phyloP scores from a whole-genome alignment of 306 rosid genomes.

The Medicago arabica region DNA sequence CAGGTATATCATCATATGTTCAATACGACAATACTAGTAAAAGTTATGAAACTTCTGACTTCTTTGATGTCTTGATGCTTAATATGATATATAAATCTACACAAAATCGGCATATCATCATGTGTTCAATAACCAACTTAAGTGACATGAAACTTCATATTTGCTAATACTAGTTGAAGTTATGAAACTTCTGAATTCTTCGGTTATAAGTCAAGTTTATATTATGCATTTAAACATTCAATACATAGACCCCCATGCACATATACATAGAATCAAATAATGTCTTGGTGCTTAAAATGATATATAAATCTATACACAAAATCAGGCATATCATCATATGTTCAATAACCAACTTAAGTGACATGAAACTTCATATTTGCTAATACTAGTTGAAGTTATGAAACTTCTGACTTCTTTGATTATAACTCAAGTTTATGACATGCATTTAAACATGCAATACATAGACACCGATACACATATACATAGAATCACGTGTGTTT shows the following conservation, averaged over 20 bases:
- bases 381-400: conserved; percentile 17
- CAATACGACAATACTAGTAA: background rate
- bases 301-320: conserved; percentile 15
- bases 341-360: background rate
- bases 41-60: background rate
- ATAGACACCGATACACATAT: background rate
- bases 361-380: background rate
- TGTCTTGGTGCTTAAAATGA: conserved; percentile 8
- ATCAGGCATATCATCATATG: background rate
- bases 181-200: background rate
- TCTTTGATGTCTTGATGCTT: background rate
- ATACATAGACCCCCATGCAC: conserved; percentile 6
- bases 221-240: conserved; percentile 29
- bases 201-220: conserved; percentile 9
- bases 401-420: conserved; percentile 7
- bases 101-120: background rate
- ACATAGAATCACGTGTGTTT: background rate
- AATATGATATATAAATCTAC: conserved; percentile 12
- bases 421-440: conserved; percentile 11
- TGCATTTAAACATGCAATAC: conserved; percentile 34
- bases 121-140: background rate
- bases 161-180: background rate
- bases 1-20: background rate
- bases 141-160: background rate
- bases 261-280: background rate